Evolutionary conservation across 805 yeast genomes (phyloP), one percentile per base, ranked within the genome.

Genomic region (Yarrowia sp.): DNA sequence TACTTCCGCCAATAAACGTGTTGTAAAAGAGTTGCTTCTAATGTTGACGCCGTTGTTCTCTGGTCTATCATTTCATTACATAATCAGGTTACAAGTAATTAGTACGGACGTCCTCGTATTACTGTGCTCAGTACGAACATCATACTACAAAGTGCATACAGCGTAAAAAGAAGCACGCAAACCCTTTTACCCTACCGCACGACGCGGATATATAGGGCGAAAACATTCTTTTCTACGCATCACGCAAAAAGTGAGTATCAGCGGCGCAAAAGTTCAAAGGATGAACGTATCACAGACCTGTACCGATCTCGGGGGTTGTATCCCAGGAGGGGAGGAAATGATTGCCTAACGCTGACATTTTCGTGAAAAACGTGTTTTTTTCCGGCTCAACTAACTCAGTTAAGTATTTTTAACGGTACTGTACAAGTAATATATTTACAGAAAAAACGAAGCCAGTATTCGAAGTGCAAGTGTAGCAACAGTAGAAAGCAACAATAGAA

Each of bases 211-310:
- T 51, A 51, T 24, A 35, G 16, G 35, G 22, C 32, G 10, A 18
- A 12, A 7, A 13, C 9, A 22, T 22, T 27, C 32, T 51, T 51
- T 35, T 51, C 33, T 42, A 32, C 22, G n/a, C 58, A 33, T 6
- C 58, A 35, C 42, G 13, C 32, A 22, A 33, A 33, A 24, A 51
- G 58, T 51, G 58, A 51, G 58, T 51, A 51, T 18, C 56, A 47
- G 19, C 8, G 32, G 35, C 19, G 27, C 36, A 24, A 4, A 16
- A 7, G 42, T 51, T 51, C 31, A 51, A 33, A 51, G 21, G 58
- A 51, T 51, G 58, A 51, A 35, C 42, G 29, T 51, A 51, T 51
- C 58, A 51, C 58, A 51, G 58, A 51, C 58, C 58, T 51, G 58
- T 51, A 51, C 58, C 58, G 58, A 51, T 51, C 42, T 35, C 19